A percentile compares a stretch with the other conserved stretches of the same genome.
Evolutionary conservation across 352 stramenopile species (phyloP).

Genomic region (Phytophthora palmivora): DNA sequence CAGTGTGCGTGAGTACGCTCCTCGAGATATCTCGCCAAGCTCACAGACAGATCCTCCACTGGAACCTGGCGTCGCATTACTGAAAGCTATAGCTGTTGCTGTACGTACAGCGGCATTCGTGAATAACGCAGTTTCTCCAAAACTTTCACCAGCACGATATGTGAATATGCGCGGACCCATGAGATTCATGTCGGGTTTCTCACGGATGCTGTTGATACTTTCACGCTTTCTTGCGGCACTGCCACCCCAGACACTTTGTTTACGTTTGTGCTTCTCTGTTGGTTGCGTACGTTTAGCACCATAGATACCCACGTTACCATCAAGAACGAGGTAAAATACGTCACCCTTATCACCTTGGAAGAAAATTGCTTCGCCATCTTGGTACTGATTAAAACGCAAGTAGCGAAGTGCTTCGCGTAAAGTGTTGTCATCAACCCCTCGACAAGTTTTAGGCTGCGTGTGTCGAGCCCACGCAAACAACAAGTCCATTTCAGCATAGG

Average conservation of each 20-base stretch:
- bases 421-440: slow-evolving; percentile 41
- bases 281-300: slow-evolving; percentile 41
- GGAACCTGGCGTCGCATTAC: slow-evolving; percentile 11
- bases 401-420: slow-evolving; percentile 52
- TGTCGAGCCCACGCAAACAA: slow-evolving; percentile 49
- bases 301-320: slow-evolving; percentile 62
- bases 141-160: slow-evolving; percentile 54
- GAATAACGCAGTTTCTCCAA: slow-evolving; percentile 68
- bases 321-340: slow-evolving; percentile 62
- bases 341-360: slow-evolving; percentile 63
- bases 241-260: slow-evolving; percentile 6
- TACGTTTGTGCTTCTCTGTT: slow-evolving; percentile 31
- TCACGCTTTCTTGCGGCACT: slow-evolving; percentile 3
- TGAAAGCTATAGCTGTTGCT: slow-evolving; percentile 56
- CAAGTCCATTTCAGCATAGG: slow-evolving; percentile 42
- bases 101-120: slow-evolving; percentile 55
- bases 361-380: slow-evolving; percentile 59
- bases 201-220: slow-evolving; percentile 6
- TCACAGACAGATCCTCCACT: slow-evolving; percentile 41
- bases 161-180: slow-evolving; percentile 57
- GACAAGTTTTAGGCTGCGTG: slow-evolving; percentile 57
- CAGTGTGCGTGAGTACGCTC: slow-evolving; percentile 60
- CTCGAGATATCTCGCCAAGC: slow-evolving; percentile 50
- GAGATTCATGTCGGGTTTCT: slow-evolving; percentile 26
- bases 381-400: slow-evolving; percentile 48